A percentile compares a stretch with the other conserved stretches of the same genome.
These are phyloP conservation scores for Actinomortierella ambigua DNA, from an alignment of 371 early-diverging fungal genomes.

Conservation along the genomic window DNA sequence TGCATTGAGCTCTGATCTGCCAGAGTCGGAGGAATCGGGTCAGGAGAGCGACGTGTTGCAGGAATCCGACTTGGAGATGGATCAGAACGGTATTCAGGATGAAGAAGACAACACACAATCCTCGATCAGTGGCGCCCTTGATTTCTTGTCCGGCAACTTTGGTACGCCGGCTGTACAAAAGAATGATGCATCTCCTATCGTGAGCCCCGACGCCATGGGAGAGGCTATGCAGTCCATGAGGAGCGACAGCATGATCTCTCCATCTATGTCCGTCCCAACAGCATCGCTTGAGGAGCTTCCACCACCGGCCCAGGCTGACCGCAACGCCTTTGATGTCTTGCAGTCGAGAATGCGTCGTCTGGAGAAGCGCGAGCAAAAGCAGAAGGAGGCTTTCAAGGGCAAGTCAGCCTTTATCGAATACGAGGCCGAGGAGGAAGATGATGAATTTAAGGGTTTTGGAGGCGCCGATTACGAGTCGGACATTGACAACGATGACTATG, in stretches of 20 bases:
- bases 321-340: conserved; percentile 36
- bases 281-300: neutral
- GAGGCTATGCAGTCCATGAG: no score
- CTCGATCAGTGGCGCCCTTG: conserved; percentile 14
- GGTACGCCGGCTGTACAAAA: neutral
- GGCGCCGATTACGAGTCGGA: conserved; percentile 45
- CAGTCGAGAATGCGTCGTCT: conserved; percentile 9
- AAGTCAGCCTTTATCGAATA: conserved; percentile 42
- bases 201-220: no score
- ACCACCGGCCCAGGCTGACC: conserved; percentile 1
- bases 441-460: conserved; percentile 40
- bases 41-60: neutral
- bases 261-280: neutral
- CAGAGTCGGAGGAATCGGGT: conserved; percentile 3
- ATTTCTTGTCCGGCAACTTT: conserved; percentile 28
- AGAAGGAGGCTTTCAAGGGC: conserved; percentile 11
- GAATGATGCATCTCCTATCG: no score
- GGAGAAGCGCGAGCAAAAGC: conserved; percentile 17
- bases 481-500: conserved; percentile 38
- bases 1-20: neutral
- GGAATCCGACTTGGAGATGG: neutral
- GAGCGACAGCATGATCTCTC: neutral
- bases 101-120: conserved; percentile 1
- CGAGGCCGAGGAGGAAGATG: conserved; percentile 48
- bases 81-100: conserved; percentile 6